Evolutionary conservation across 129 eudicot genomes (phyloP), one percentile per base, ranked within the genome.

Genomic region (Flaveria ramosissima): DNA sequence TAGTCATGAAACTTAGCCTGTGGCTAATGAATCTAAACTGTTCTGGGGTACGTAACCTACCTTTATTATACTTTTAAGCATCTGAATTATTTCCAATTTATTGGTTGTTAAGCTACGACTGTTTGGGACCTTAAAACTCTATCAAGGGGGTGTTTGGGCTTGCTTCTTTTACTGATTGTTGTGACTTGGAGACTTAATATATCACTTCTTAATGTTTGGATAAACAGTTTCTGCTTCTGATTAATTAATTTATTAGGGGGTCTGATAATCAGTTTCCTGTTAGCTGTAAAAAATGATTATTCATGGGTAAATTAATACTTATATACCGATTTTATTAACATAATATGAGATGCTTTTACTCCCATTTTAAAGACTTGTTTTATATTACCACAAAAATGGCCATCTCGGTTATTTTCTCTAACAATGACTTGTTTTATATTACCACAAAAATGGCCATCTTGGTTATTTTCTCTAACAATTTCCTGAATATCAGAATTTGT

Each of bases 21-120:
- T 95, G 97, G 97, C 82, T 95, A 47, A 83, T 75, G 87, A 87
- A 89, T 79, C 80, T 89, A 64, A 86, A 89, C 68, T 78, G 53
- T 81, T 74, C 83, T 51, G 92, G 68, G 90, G 99, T 95, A 77
- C 9, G 87, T 60, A 50, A 61, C 73, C 55, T 32, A 68, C 24
- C 24, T 39, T 47, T 61, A 46, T 47, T 30, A 67, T 65, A 57
- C 69, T 19, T 61, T 66, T 30, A 51, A 66, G 50, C 64, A 51
- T 59, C 55, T 51, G 32, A n/a, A 4, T 73, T 55, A 53, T 64
- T 45, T 65, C 36, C 60, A 43, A 24, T 39, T 30, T 11, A 69
- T 56, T 16, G 45, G 52, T 78, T 7, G 27, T 71, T 50, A 50
- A 26, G 45, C 43, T 24, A 70, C 60, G 27, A n/a, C 47, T 50